Percentiles rank a stretch among this genome's conserved stretches.
phyloP scores from a whole-genome alignment of 768 basidiomycete species.

The Mycena galericulata region DNA sequence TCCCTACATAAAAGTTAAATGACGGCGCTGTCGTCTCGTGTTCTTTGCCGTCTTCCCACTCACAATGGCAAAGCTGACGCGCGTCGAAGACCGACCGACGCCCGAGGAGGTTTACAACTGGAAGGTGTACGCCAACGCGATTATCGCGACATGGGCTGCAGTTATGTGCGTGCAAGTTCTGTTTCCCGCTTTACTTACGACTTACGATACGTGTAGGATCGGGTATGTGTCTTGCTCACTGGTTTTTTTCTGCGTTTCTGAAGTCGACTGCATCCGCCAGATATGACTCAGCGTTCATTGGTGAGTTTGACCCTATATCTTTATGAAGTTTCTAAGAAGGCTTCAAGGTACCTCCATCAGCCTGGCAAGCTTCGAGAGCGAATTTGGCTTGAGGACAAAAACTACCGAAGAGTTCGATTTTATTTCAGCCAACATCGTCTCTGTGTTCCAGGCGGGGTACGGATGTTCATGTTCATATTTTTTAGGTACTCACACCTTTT shows the following conservation, averaged over 20 bases:
- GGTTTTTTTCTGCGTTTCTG: neutral
- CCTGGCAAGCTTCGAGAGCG: conserved; percentile 55
- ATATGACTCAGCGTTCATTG: conserved; percentile 61
- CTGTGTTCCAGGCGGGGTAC: conserved; percentile 58
- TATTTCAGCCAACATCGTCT: conserved; percentile 59
- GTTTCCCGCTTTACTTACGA: too few species aligned
- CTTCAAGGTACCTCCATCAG: conserved; percentile 52
- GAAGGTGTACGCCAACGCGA: conserved; percentile 51
- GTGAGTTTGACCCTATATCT: neutral
- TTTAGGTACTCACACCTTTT: too few species aligned
- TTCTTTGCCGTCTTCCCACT: neutral
- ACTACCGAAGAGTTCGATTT: conserved; percentile 44
- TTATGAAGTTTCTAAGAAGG: neutral
- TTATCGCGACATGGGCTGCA: conserved; percentile 51
- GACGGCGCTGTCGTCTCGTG: neutral
- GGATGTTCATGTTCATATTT: neutral
- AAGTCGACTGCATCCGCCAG: conserved; percentile 24
- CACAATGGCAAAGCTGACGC: conserved; percentile 32
- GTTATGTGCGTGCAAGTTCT: conserved; percentile 47
- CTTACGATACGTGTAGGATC: conserved; percentile 37
- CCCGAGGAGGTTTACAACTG: conserved; percentile 55
- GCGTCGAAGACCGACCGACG: conserved; percentile 44
- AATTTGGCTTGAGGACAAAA: conserved; percentile 54
- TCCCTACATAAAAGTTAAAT: neutral
- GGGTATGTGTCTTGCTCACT: conserved; percentile 39